Conservation (phyloP, 768 basidiomycete species). For the Sporobolomyces roseus region DNA sequence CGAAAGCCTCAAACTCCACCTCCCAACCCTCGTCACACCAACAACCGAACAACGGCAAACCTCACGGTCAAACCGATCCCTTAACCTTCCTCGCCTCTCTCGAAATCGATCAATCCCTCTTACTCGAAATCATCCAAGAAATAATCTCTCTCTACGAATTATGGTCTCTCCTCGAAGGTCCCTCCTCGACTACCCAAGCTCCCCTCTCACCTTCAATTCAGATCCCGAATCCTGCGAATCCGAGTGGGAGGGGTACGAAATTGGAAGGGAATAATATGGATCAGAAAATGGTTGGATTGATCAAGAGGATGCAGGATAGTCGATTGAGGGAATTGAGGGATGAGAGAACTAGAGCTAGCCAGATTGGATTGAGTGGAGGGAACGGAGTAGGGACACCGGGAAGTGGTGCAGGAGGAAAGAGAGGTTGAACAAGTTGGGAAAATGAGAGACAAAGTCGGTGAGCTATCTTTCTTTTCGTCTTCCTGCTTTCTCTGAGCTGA, state of each 20-base stretch:
- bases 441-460: background rate
- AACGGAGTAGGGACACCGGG: background rate
- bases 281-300: conserved; percentile 56
- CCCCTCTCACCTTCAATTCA: background rate
- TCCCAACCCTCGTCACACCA: conserved; percentile 33
- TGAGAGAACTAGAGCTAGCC: conserved; percentile 9
- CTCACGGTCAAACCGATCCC: conserved; percentile 58
- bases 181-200: conserved; percentile 1
- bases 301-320: conserved; percentile 66
- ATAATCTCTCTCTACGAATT: conserved; percentile 82
- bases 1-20: conserved; percentile 5
- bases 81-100: conserved; percentile 78
- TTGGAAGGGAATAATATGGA: conserved; percentile 10
- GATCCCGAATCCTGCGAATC: background rate
- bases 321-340: conserved; percentile 55
- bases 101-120: conserved; percentile 69
- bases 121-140: conserved; percentile 84
- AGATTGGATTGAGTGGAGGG: background rate
- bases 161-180: conserved; percentile 64
- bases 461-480: background rate
- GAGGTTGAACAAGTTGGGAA: conserved; percentile 1
- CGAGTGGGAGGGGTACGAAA: background rate
- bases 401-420: conserved; percentile 9
- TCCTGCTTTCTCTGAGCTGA: no score
- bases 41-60: conserved; percentile 1